These are phyloP conservation scores for Nicotiana rustica DNA, from an alignment of 305 asterid species.

Conservation along the genomic window DNA sequence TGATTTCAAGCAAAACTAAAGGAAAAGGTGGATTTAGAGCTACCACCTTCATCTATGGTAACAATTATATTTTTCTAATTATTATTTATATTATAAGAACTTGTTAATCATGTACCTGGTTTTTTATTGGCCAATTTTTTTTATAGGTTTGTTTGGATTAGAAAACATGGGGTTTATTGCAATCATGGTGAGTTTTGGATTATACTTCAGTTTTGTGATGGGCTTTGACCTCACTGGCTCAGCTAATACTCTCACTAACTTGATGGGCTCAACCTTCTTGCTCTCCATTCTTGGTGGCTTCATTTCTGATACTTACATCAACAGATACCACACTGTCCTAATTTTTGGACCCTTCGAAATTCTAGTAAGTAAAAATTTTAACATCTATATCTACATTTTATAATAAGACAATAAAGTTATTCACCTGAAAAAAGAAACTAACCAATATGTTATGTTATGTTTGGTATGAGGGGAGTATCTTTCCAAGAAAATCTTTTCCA, in stretches of 20 bases:
- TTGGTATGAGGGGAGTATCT: not conserved
- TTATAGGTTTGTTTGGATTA: slow-evolving; percentile 59
- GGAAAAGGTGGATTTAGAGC: slow-evolving; percentile 56
- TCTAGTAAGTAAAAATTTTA: slow-evolving; percentile 45
- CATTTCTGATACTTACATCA: slow-evolving; percentile 77
- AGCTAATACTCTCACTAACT: slow-evolving; percentile 77
- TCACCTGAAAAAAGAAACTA: not conserved
- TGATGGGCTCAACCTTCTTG: slow-evolving; percentile 85
- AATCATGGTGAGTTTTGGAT: slow-evolving; percentile 72
- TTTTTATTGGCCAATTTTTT: not conserved
- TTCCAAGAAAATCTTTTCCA: not conserved
- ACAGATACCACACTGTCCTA: slow-evolving; percentile 63
- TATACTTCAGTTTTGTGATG: slow-evolving; percentile 60
- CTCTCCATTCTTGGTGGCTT: slow-evolving; percentile 78
- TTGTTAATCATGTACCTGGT: not conserved
- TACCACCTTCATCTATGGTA: slow-evolving; percentile 51
- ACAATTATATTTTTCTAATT: not conserved
- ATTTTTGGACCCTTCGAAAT: slow-evolving; percentile 72
- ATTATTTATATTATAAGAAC: no score
- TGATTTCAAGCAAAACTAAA: not conserved
- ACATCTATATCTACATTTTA: not conserved
- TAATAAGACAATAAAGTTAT: not conserved
- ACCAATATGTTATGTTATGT: not conserved
- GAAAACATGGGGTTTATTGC: slow-evolving; percentile 85
- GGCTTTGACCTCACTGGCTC: slow-evolving; percentile 56